Conservation (phyloP, 352 stramenopile genomes). For the Pythium scleroteichum region DNA sequence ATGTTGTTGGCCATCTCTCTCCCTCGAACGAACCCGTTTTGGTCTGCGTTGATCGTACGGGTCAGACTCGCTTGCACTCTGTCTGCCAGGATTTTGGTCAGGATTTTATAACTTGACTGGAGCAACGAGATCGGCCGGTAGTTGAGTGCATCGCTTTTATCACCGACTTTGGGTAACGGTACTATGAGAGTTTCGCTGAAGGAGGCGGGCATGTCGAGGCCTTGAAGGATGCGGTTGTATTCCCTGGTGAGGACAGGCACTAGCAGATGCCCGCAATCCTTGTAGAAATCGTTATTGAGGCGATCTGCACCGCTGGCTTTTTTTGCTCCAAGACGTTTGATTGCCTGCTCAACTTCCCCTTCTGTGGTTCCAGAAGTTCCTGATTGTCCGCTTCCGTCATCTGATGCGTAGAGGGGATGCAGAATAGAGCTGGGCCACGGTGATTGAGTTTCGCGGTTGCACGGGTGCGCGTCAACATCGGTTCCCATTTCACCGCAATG, state of each 20-base stretch:
- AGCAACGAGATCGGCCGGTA: conserved; percentile 30
- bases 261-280: not conserved
- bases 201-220: too few relatives aligned
- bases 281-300: conserved; percentile 19
- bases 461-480: too few relatives aligned
- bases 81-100: conserved; percentile 16
- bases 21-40: conserved; percentile 26
- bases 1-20: conserved; percentile 8
- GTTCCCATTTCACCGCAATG: too few relatives aligned
- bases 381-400: too few relatives aligned
- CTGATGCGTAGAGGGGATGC: too few relatives aligned
- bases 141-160: conserved; percentile 22
- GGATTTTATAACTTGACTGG: conserved; percentile 32
- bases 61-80: conserved; percentile 3
- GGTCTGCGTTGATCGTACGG: conserved; percentile 14
- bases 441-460: too few relatives aligned
- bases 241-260: too few relatives aligned
- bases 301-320: conserved; percentile 10
- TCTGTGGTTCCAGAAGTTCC: too few relatives aligned
- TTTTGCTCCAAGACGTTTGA: not conserved
- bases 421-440: too few relatives aligned
- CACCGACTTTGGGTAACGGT: conserved; percentile 24
- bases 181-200: conserved; percentile 12
- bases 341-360: too few relatives aligned
- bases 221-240: too few relatives aligned